Percentiles rank a stretch among this genome's conserved stretches.
These are phyloP conservation scores for Fusarium vanettenii DNA, from an alignment of 2,329 filamentous ascomycete genomes.

Conservation along the genomic window DNA sequence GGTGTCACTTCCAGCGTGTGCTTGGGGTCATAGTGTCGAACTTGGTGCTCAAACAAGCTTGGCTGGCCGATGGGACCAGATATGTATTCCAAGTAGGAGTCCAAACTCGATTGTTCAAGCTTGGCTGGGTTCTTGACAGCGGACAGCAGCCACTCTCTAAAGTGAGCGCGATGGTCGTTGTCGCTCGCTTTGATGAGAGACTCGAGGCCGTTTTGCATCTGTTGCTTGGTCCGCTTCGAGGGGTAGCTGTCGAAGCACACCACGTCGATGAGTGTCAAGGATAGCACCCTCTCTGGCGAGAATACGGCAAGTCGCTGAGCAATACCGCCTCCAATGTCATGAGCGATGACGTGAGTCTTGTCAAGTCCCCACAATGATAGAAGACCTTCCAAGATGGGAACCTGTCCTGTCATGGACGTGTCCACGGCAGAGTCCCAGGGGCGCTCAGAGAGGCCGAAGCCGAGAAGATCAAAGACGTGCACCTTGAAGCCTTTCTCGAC, in stretches of 20 bases:
- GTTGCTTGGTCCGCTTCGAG: conserved; percentile 45
- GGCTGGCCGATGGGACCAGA: conserved; percentile 47
- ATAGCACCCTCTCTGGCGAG: conserved; percentile 34
- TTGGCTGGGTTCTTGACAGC: conserved; percentile 33
- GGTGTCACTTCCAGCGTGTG: conserved; percentile 47
- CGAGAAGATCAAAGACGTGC: conserved; percentile 47
- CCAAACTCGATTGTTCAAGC: conserved; percentile 36
- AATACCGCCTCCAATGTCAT: conserved; percentile 49
- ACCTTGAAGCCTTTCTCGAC: conserved; percentile 39
- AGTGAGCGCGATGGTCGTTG: conserved; percentile 40
- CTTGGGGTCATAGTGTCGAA: conserved; percentile 48
- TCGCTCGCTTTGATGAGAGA: conserved; percentile 37
- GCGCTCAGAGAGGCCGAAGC: conserved; percentile 48
- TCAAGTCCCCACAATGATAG: conserved; percentile 43
- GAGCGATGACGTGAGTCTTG: conserved; percentile 41
- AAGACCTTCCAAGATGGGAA: conserved; percentile 44
- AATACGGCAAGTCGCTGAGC: conserved; percentile 45
- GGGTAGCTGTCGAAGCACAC: conserved; percentile 51
- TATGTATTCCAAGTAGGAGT: conserved; percentile 46
- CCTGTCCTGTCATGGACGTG: conserved; percentile 49
- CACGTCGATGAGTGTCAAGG: conserved; percentile 46
- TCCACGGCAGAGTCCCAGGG: conserved; percentile 44
- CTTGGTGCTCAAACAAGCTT: conserved; percentile 49
- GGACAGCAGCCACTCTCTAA: conserved; percentile 42
- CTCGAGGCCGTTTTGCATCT: conserved; percentile 46